phyloP scores from a whole-genome alignment of 2,329 filamentous ascomycete species.

The Cladobotryum protrusum region DNA sequence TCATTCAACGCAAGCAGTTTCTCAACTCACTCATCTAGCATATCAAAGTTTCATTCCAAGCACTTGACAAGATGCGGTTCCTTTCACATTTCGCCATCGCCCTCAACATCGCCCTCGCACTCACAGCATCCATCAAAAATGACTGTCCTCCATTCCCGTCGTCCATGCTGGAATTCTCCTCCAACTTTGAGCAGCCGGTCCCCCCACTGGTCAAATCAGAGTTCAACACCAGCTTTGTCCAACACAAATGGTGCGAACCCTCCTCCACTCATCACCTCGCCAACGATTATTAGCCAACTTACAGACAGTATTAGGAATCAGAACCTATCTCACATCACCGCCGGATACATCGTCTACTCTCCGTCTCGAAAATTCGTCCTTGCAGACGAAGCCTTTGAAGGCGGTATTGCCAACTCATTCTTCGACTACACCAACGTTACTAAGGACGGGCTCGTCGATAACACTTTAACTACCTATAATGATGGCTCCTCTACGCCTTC shows the following conservation, averaged over 20 bases:
- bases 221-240: conserved; percentile 28
- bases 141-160: conserved; percentile 20
- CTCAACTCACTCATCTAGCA: too few species aligned
- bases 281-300: neutral
- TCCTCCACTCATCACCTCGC: too few species aligned
- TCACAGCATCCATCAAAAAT: neutral
- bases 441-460: conserved; percentile 29
- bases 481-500: conserved; percentile 13
- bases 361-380: conserved; percentile 24
- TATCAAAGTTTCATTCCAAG: too few species aligned
- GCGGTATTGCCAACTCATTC: conserved; percentile 22
- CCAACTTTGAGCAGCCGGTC: conserved; percentile 25
- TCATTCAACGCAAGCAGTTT: too few species aligned
- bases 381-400: conserved; percentile 25
- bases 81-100: neutral
- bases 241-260: conserved; percentile 29
- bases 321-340: conserved; percentile 32
- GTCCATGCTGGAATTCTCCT: conserved; percentile 24
- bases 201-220: conserved; percentile 27
- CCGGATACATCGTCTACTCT: conserved; percentile 30
- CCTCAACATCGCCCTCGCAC: neutral
- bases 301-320: conserved; percentile 21
- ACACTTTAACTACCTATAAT: conserved; percentile 24
- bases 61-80: neutral
- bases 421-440: conserved; percentile 33